These are phyloP conservation scores for Aspergillus pseudoglaucus DNA, from an alignment of 2,329 filamentous ascomycete genomes.

Conservation along the genomic window DNA sequence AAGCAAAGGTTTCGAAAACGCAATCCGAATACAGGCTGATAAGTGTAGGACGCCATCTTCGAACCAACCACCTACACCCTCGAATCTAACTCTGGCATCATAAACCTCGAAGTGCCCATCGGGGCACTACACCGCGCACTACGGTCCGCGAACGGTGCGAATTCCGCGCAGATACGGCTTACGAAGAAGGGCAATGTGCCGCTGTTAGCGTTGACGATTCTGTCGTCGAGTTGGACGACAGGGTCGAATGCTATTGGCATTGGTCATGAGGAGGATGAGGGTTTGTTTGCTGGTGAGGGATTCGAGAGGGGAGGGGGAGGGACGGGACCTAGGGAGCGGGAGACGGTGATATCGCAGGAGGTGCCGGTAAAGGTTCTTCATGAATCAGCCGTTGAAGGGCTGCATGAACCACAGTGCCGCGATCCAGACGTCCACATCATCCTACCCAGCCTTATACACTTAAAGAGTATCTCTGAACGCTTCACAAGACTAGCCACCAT, in stretches of 20 bases:
- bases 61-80: slow-evolving; percentile 68
- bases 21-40: slow-evolving; percentile 41
- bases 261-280: slow-evolving; percentile 37
- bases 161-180: slow-evolving; percentile 75
- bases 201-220: slow-evolving; percentile 82
- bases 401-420: slow-evolving; percentile 84
- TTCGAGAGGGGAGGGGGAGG: slow-evolving; percentile 55
- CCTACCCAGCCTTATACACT: slow-evolving; percentile 74
- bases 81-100: slow-evolving; percentile 85
- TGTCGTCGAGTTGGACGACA: slow-evolving; percentile 48
- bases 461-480: slow-evolving; percentile 90
- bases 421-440: slow-evolving; percentile 93
- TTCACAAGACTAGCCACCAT: slow-evolving; percentile 67
- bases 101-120: slow-evolving; percentile 95
- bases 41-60: slow-evolving; percentile 59
- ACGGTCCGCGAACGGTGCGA: slow-evolving; percentile 74
- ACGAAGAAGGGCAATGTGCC: slow-evolving; percentile 89
- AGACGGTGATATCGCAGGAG: slow-evolving; percentile 91
- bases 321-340: slow-evolving; percentile 58
- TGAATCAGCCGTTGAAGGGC: slow-evolving; percentile 75
- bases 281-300: slow-evolving; percentile 38
- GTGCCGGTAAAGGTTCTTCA: slow-evolving; percentile 89
- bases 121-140: slow-evolving; percentile 82
- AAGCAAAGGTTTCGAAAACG: slow-evolving; percentile 10
- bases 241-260: slow-evolving; percentile 52